These are phyloP conservation scores for Verbena officinalis DNA, from an alignment of 257 asterid species.

Conservation along the genomic window DNA sequence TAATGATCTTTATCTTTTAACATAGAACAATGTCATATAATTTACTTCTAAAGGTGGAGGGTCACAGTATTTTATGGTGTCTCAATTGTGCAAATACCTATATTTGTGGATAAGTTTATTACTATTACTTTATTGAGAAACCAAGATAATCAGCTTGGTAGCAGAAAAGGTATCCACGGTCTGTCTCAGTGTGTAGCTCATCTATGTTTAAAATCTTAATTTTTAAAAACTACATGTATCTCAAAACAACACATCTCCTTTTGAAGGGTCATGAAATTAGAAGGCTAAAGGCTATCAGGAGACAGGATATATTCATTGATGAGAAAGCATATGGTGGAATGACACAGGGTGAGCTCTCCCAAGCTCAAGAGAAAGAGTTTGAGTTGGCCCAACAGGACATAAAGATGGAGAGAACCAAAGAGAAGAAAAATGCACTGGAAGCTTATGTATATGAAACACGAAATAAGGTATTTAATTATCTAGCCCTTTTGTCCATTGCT, in stretches of 20 bases:
- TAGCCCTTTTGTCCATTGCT: no score
- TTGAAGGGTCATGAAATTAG: slow-evolving; percentile 68
- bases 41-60: background rate
- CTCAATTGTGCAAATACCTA: background rate
- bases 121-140: background rate
- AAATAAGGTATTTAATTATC: slow-evolving; percentile 58
- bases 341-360: slow-evolving; percentile 59
- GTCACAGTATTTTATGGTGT: background rate
- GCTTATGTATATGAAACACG: slow-evolving; percentile 93
- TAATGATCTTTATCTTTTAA: slow-evolving; percentile 6
- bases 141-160: background rate
- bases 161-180: background rate
- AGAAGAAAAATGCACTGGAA: slow-evolving; percentile 91
- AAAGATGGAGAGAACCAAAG: slow-evolving; percentile 91
- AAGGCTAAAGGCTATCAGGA: slow-evolving; percentile 61
- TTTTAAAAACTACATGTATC: slow-evolving; percentile 12
- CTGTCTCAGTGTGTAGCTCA: background rate
- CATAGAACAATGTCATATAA: background rate
- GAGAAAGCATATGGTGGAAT: slow-evolving; percentile 69
- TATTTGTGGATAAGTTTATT: background rate
- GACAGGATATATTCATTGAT: slow-evolving; percentile 61
- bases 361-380: slow-evolving; percentile 72
- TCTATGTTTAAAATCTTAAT: slow-evolving; percentile 1
- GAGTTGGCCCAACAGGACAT: slow-evolving; percentile 79
- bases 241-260: slow-evolving; percentile 16